Conservation (phyloP, 805 yeast genomes). For the Kodamaea neixiangensis region DNA sequence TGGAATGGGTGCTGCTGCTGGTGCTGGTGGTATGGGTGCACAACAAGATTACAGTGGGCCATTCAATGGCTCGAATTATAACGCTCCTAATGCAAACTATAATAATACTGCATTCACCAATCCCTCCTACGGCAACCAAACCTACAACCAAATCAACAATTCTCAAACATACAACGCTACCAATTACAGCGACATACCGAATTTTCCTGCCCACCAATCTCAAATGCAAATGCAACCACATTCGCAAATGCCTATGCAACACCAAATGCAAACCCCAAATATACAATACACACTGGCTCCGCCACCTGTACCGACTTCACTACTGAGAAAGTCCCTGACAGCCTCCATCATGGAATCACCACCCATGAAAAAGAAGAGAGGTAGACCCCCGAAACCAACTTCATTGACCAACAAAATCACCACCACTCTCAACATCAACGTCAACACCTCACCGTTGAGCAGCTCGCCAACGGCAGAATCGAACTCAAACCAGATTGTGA, state of each 20-base stretch:
- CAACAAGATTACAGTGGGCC: background rate
- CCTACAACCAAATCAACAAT: background rate
- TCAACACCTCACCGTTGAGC: slow-evolving; percentile 39
- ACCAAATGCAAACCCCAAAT: background rate
- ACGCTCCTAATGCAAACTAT: too few species aligned
- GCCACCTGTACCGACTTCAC: background rate
- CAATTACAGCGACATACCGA: background rate
- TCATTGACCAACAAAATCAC: slow-evolving; percentile 39
- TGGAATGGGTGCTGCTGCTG: too few species aligned
- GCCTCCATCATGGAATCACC: slow-evolving; percentile 9
- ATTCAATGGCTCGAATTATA: too few species aligned
- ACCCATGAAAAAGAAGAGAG: slow-evolving; percentile 41
- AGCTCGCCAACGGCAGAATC: slow-evolving; percentile 42
- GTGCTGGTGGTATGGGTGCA: background rate
- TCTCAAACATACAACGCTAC: background rate
- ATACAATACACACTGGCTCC: background rate
- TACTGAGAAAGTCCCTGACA: background rate
- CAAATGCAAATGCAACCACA: background rate
- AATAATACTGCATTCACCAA: background rate
- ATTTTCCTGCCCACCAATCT: background rate
- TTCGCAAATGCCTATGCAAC: background rate
- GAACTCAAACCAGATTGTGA: slow-evolving; percentile 38
- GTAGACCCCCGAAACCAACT: slow-evolving; percentile 49
- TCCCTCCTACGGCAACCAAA: background rate
- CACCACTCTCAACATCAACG: slow-evolving; percentile 42